Conservation (phyloP, 305 asterid genomes). For the Caryopteris hybrid region DNA sequence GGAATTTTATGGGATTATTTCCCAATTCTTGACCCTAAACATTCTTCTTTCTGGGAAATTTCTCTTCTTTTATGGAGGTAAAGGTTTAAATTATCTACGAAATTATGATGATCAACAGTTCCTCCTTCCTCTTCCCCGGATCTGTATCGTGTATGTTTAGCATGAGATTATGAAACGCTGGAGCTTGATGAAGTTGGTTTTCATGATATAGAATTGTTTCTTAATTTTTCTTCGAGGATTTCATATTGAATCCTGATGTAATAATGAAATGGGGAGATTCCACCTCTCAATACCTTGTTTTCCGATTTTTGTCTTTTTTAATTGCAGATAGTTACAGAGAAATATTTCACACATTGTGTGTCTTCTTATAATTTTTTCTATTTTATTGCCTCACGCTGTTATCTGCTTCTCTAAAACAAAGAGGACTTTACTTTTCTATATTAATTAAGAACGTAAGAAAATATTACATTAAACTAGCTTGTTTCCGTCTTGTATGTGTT, state of each 20-base stretch:
- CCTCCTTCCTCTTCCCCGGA: constrained; percentile 10
- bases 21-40: constrained; percentile 33
- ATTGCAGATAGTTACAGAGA: not conserved
- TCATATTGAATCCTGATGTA: not conserved
- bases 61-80: constrained; percentile 41
- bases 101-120: not conserved
- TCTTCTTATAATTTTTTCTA: not conserved
- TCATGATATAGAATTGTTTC: not conserved
- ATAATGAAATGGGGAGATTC: not conserved
- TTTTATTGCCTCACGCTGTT: not conserved
- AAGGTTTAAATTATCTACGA: not conserved
- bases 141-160: not conserved
- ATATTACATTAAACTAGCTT: not conserved
- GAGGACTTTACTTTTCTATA: not conserved
- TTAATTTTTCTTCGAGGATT: not conserved
- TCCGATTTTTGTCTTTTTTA: not conserved
- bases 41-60: constrained; percentile 15
- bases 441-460: not conserved
- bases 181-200: not conserved
- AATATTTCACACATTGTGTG: not conserved
- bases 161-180: constrained; percentile 7
- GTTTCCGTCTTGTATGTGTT: not conserved
- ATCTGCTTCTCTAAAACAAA: not conserved
- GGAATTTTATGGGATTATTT: constrained; percentile 31
- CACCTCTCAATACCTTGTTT: not conserved